Base-by-base conservation (phyloP, 768 basidiomycete genomes). In the Lactarius hatsudake region DNA sequence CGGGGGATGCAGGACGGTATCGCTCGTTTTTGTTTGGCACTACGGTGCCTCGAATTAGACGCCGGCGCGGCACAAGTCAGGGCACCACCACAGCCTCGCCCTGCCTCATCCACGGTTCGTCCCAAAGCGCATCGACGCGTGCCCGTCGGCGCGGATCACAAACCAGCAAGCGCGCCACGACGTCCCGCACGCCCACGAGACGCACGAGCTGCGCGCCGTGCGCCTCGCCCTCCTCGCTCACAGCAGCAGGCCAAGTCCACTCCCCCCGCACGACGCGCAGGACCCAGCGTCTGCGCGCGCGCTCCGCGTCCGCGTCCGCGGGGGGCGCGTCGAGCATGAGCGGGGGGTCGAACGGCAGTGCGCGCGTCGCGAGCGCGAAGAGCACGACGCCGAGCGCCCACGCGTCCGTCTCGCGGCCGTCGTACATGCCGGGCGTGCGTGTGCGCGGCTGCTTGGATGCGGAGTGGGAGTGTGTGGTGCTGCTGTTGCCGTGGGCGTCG, bases 311-410 rank as follows among this genome's bases (percentile, higher is more conserved):
- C 74, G 69, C 57, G 73, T 62, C 71, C 56, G 69, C 74, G 64
- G 67, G 65, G 75, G 73, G 63, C 69, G 66, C 62, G 65, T 69
- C 63, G 67, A 63, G 23, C 57, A 65, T 57, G 59, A 61, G 62
- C 0, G 72, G 65, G 15, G 72, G 54, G 57, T 80, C 92, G 78
- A 96, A 96, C 5, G 93, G 94, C 62, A 95, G 75, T 42, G 81
- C 77, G 45, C 93, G 81, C 45, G 83, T 87, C 9, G 87, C 82
- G 59, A 95, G 80, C 42, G 89, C 91, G 75, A 86, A 96, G 15
- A 95, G 77, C 59, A 94, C 91, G n/a, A 94, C 89, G 1, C 93
- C 93, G 72, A 89, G 87, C 12, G 93, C 92, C 94, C 94, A 96
- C 15, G 89, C 87, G 75, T 96, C 94, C 61, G 92, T 94, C 74